Evolutionary conservation across 2,329 filamentous ascomycete species (phyloP).

Genomic region (Nannizziopsis arthrosporioides): DNA sequence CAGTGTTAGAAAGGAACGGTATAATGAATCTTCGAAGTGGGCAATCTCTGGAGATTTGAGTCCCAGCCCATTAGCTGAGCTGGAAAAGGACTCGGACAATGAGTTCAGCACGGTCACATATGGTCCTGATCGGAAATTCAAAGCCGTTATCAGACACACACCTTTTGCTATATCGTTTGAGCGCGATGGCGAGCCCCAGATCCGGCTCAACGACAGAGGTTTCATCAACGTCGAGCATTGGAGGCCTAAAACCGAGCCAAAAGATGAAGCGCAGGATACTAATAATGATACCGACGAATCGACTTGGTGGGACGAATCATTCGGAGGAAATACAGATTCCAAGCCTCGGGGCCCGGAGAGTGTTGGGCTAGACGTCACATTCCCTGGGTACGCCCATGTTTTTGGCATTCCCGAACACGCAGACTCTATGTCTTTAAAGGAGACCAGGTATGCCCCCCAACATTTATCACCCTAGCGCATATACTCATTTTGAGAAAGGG

Average conservation of each 20-base stretch:
- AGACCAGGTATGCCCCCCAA: conserved; percentile 52
- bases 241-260: conserved; percentile 67
- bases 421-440: conserved; percentile 72
- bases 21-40: conserved; percentile 83
- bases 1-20: conserved; percentile 75
- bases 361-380: conserved; percentile 79
- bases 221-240: conserved; percentile 91
- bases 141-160: conserved; percentile 69
- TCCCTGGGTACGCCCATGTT: conserved; percentile 82
- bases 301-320: conserved; percentile 96
- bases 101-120: conserved; percentile 65
- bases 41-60: conserved; percentile 70
- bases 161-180: conserved; percentile 82
- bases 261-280: conserved; percentile 24
- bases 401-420: conserved; percentile 92
- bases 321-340: conserved; percentile 86
- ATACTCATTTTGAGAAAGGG: conserved; percentile 35
- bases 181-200: conserved; percentile 65
- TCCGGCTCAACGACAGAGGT: conserved; percentile 83
- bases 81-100: conserved; percentile 53
- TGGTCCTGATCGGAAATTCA: conserved; percentile 61
- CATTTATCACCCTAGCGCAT: not conserved
- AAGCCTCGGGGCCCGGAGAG: conserved; percentile 95
- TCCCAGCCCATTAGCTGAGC: conserved; percentile 57
- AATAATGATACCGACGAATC: conserved; percentile 57